phyloP scores from a whole-genome alignment of 2,329 filamentous ascomycete species.

The Neofusicoccum umdonicola region DNA sequence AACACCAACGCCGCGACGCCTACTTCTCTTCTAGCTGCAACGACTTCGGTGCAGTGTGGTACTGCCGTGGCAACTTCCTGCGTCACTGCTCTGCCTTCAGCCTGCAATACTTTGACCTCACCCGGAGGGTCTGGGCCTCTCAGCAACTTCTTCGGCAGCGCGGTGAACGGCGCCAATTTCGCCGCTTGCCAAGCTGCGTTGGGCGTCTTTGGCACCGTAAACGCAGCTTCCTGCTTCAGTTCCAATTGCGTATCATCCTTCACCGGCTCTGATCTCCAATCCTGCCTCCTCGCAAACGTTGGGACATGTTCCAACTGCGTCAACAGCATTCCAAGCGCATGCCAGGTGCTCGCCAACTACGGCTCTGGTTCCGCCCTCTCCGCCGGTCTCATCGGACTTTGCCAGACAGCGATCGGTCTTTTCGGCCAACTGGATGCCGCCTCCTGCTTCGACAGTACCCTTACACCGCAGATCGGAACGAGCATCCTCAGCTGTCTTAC shows the following conservation, averaged over 20 bases:
- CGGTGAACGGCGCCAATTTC: background rate
- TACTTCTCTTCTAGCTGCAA: background rate
- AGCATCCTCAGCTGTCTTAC: too few species aligned
- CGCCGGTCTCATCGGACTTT: background rate
- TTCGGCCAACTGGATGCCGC: background rate
- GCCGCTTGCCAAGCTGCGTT: background rate
- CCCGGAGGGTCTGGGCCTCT: too few species aligned
- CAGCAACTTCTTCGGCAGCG: background rate
- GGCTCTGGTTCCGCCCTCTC: too few species aligned
- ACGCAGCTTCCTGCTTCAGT: background rate
- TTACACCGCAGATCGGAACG: too few species aligned
- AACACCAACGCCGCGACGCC: background rate
- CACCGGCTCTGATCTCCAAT: background rate
- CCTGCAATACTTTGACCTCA: background rate
- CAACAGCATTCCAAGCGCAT: background rate
- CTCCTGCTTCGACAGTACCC: background rate
- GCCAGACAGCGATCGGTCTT: background rate
- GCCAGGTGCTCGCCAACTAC: background rate
- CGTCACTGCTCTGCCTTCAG: background rate
- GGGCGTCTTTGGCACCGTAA: background rate
- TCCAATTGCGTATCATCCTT: background rate
- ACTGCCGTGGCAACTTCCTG: background rate
- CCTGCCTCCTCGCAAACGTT: background rate
- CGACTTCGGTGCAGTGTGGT: background rate
- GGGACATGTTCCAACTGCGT: background rate